Evolutionary conservation across 2,329 filamentous ascomycete species (phyloP), one percentile per base, ranked within the genome.

Genomic region (Tolypocladium tropicale): DNA sequence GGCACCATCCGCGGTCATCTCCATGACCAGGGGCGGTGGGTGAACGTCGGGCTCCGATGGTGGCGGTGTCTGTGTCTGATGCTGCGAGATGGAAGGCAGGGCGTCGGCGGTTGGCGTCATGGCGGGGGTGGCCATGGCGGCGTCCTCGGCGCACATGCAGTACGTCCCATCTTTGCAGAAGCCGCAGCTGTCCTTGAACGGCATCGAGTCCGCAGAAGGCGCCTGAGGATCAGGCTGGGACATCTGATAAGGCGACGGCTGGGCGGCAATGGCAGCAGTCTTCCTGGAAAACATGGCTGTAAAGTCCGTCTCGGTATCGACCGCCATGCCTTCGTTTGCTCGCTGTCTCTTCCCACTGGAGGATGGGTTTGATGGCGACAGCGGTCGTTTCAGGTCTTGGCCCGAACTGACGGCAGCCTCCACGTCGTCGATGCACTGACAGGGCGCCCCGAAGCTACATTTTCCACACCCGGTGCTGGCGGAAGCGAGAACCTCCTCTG

Each of bases 131-230:
- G 67, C 69, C 59, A 74, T 67, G 28, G 74, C 71, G 23, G 74
- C 71, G 43, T 61, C 59, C 61, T 92, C 89, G 28, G 88, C 89
- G 69, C 89, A 94, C 61, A 91, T 84, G 66, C 89, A 94, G 63
- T 89, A 89, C 0, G 86, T 91, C 5, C 88, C 88, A 58, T 92
- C 88, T 59, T 86, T 83, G 71, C 89, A 94, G 72, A 94, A 94
- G 7, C 89, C 89, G 68, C 89, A 94, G 23, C 82, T 80, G 63
- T 93, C 89, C 59, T 82, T 79, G 6, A 80, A 76, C 12, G 76
- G 72, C 46, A 79, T 70, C 21, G 65, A 57, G 41, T 66, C 67
- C 43, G 68, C 57, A 2, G 73, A 65, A 21, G 74, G 68, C 11
- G 71, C 60, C 52, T 72, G 74, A 32, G 48, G 52, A 5, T 52